A percentile compares a stretch with the other conserved stretches of the same genome.
These are phyloP conservation scores for Cyberlindnera euphorbiiphila DNA, from an alignment of 805 yeast genomes.

Conservation along the genomic window DNA sequence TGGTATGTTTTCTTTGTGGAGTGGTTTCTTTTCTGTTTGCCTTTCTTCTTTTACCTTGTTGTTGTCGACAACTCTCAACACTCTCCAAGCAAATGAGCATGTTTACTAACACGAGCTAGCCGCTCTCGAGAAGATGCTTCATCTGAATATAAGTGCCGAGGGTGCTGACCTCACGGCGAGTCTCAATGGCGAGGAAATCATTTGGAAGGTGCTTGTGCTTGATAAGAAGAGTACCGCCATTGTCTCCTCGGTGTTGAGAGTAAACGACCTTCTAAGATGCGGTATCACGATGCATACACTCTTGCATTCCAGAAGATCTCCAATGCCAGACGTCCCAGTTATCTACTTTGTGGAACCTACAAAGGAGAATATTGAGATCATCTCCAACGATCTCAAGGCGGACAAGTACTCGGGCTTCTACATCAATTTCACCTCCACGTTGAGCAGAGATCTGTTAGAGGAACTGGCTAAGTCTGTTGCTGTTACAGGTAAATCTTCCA, in stretches of 20 bases:
- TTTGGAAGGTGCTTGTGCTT: constrained; percentile 88
- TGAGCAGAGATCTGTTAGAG: constrained; percentile 76
- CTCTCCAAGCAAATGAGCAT: no score
- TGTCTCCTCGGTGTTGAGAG: constrained; percentile 86
- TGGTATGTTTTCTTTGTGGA: constrained; percentile 31
- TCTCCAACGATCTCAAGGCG: constrained; percentile 66
- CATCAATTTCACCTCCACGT: constrained; percentile 80
- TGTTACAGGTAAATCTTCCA: constrained; percentile 59
- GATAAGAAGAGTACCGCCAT: constrained; percentile 81
- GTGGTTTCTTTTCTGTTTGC: no score
- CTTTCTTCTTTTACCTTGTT: no score
- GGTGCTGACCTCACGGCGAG: constrained; percentile 50
- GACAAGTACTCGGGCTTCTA: constrained; percentile 78
- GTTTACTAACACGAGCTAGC: constrained; percentile 22
- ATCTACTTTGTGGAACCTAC: constrained; percentile 91
- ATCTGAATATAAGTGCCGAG: constrained; percentile 63
- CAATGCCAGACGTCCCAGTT: constrained; percentile 92
- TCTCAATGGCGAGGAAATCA: constrained; percentile 57
- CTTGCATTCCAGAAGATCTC: constrained; percentile 67
- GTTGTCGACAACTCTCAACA: no score
- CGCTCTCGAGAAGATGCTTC: constrained; percentile 77
- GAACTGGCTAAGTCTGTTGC: constrained; percentile 85
- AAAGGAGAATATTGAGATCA: constrained; percentile 61
- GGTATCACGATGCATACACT: constrained; percentile 90
- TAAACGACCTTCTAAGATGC: constrained; percentile 81